Base-by-base conservation (phyloP, 176 grass and related monocot genomes). In the Phoenix roebelenii region DNA sequence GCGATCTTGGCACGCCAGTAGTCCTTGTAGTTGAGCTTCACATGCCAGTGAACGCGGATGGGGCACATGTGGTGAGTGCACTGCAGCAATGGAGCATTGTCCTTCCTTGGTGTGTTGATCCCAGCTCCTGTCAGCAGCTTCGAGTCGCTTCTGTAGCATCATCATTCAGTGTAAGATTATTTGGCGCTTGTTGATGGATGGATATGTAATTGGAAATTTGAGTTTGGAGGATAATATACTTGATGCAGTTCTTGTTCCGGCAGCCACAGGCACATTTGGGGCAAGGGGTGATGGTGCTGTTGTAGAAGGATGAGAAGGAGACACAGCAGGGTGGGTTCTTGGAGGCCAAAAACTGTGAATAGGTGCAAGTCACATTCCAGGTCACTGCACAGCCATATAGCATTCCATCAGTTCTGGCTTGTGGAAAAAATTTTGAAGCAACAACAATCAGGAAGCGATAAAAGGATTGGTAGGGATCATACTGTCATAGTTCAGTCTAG, bases 1-100 rank as follows among this genome's bases (percentile, higher is more conserved):
- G 87, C 81, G 66, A 97, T 80, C 79, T 88, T 97, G 50, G 81
- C 81, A 24, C 84, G 75, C 93, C 93, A 91, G 78, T 97, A 91
- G 54, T 91, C 84, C 81, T 88, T 91, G 84, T 97, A 91, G 84
- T 97, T 97, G 78, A 97, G 62, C 70, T 97, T 97, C n/a, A 97
- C 70, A 22, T 97, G 93, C 87, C 87, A 91, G 73, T 97, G 87
- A 61, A 91, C 87, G 0, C 84, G 57, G 64, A 97, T 76, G 3
- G 93, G 87, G 76, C 92, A 97, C 92, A 97, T 88, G 69, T 91
- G 87, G 17, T 35, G 18, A 18, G 84, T 88, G 81, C 87, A 91
- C 75, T 91, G 87, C 63, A 97, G 81, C 75, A 88, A 64, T 61
- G 84, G 44, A 20, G 66, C n/a, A 9, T 83, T 80, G 73, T 97